Evolutionary conservation across 1,284 basidiomycete species (phyloP), one percentile per base, ranked within the genome.

Genomic region (Erythrobasidium hasegawianum): DNA sequence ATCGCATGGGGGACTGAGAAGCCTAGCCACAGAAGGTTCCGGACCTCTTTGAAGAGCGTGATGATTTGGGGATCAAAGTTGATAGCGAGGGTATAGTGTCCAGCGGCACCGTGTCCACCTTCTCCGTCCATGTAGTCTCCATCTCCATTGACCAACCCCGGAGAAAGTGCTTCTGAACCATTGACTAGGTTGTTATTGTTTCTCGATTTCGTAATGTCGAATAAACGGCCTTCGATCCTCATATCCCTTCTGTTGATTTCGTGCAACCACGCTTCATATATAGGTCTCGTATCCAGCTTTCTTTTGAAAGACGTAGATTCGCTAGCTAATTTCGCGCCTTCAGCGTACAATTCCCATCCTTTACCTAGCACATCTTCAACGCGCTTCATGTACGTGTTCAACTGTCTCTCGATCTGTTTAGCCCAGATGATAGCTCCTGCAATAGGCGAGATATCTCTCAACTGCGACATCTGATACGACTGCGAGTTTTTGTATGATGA

Each of bases 341-440:
- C 95, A n/a, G 95, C 92, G 73, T 98, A 98, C 69, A 93, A 85
- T 77, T 97, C 94, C 95, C 95, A 98, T 7, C 92, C 94, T 77
- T 92, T 93, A 9, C 95, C 96, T 11, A 99, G 86, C 1, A 98
- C 96, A 76, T 97, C 95, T 76, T 97, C 94, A 59, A 98, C 95
- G n/a, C 94, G 89, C 78, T 94, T 96, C 93, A 98, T 97, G 80
- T 97, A 97, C 1, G 90, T 87, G 71, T 89, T 83, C 13, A 99
- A 85, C 77, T 99, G 96, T 7, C 93, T 86, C 75, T 97, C 95
- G 71, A 99, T 98, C 80, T 98, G 95, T 9, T 89, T 85, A 0
- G 95, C 95, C 95, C 96, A 99, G 74, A 97, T 90, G 77, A 98
- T 96, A 14, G 96, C 90, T 27, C 94, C 92, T 2, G 95, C 91